Base-by-base conservation (phyloP, 805 yeast species). In the Candida maris region DNA sequence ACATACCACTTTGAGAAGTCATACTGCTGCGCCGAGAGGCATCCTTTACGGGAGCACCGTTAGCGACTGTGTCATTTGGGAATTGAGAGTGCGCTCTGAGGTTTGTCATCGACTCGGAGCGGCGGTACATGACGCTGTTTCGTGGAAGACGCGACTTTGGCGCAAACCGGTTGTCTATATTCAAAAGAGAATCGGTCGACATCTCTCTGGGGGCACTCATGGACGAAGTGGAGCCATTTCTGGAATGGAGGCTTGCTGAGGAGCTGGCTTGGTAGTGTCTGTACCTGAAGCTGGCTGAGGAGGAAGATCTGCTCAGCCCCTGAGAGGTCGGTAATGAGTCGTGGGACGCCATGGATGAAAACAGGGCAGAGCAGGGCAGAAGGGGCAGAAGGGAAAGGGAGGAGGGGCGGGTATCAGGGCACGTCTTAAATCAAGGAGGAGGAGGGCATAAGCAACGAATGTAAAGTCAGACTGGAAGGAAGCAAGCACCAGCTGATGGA, bases 121-220 rank as follows among this genome's bases (percentile, higher is more conserved):
- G 39, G 33, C 30, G 28, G 7, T 10, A 7, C 10, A 12, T 25
- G 7, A 16, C 10, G 12, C 10, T 21, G 15, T 25, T n/a, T 25
- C 14, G 10, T 25, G 28, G 28, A 8, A 25, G 28, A 12, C 28
- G 10, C 10, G 28, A 7, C 28, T n/a, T 25, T 9, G 28, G 28
- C n/a, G 46, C 48, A 42, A 73, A 70, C 40, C 57, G 62, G 19
- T 55, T 56, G 19, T 70, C 74, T 23, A 68, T 46, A 12, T 51
- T 44, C 29, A 67, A 38, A 33, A 72, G 51, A 14, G 62, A 58
- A 13, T 60, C 71, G 3, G 75, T 70, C 10, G 69, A 61, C 30
- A 62, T 34, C 30, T 56, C 57, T 41, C 73, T 49, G 9, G 60
- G 59, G 15, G 45, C 16, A n/a, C 54, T 49, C 14, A 58, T 37